Evolutionary conservation across 2,329 filamentous ascomycete species (phyloP).

Genomic region (Ceratocystis harringtonii): DNA sequence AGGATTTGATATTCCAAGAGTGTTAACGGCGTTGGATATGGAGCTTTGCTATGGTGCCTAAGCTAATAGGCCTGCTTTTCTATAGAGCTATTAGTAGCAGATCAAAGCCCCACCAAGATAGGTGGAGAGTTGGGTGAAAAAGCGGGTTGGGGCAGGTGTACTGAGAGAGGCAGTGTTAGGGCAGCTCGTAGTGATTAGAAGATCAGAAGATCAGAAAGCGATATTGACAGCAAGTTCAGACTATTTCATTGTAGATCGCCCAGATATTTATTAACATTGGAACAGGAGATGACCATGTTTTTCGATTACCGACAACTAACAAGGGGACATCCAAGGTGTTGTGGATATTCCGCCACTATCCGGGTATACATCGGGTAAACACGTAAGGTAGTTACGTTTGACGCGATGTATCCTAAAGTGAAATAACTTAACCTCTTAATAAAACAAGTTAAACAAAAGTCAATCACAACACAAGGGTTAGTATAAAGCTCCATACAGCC

Average conservation of each 20-base stretch:
- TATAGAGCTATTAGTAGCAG: background rate
- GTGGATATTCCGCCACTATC: no score
- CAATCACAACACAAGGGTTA: no score
- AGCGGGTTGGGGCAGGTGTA: background rate
- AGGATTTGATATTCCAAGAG: background rate
- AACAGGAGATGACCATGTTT: background rate
- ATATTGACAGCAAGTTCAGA: no score
- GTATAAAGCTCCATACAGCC: no score
- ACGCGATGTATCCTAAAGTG: no score
- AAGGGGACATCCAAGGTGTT: background rate
- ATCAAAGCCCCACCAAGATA: background rate
- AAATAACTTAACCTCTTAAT: no score
- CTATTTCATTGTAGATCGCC: no score
- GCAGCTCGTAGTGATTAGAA: background rate
- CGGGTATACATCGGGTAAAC: no score
- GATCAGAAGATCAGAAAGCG: no score
- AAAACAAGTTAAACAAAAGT: no score
- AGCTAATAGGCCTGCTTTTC: background rate
- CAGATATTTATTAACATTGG: background rate
- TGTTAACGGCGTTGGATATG: background rate
- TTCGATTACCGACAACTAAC: background rate
- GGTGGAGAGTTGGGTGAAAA: background rate
- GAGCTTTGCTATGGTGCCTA: background rate
- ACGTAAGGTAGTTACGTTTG: no score
- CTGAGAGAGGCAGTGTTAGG: background rate